Percentiles rank a stretch among this genome's conserved stretches.
phyloP scores from a whole-genome alignment of 1,284 basidiomycete genomes.

The Fistulinella staudtii region DNA sequence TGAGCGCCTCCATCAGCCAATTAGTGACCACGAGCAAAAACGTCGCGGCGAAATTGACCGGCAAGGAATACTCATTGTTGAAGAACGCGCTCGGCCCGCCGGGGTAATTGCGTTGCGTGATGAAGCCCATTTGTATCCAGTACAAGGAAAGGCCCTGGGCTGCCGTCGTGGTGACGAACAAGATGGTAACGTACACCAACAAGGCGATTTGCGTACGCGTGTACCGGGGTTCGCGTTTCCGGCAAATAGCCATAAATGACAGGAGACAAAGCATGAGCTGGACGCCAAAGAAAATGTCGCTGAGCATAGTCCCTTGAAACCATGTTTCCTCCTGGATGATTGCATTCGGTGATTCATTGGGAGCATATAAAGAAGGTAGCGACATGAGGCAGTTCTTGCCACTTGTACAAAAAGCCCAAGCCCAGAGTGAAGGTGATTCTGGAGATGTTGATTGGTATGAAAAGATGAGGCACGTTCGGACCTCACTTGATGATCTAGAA shows the following conservation, averaged over 20 bases:
- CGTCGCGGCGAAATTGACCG: background rate
- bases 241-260: slow-evolving; percentile 5
- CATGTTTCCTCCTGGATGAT: slow-evolving; percentile 13
- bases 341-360: slow-evolving; percentile 3
- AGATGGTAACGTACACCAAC: slow-evolving; percentile 3
- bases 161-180: slow-evolving; percentile 6
- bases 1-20: slow-evolving; percentile 17
- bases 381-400: background rate
- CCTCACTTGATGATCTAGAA: background rate
- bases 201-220: background rate
- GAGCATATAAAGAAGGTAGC: slow-evolving; percentile 1
- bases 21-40: slow-evolving; percentile 9
- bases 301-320: slow-evolving; percentile 10
- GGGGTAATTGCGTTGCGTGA: slow-evolving; percentile 13
- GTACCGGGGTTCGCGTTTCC: background rate
- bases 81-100: slow-evolving; percentile 20
- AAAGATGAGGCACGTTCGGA: background rate
- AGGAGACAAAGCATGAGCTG: slow-evolving; percentile 4
- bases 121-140: slow-evolving; percentile 13
- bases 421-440: background rate
- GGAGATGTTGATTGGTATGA: background rate
- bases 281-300: slow-evolving; percentile 11
- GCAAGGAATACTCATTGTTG: background rate
- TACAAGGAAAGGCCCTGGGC: slow-evolving; percentile 6
- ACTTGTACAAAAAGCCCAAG: background rate